Percentiles rank a stretch among this genome's conserved stretches.
Conservation (phyloP, 805 yeast species). For the Hanseniaspora meyeri region DNA sequence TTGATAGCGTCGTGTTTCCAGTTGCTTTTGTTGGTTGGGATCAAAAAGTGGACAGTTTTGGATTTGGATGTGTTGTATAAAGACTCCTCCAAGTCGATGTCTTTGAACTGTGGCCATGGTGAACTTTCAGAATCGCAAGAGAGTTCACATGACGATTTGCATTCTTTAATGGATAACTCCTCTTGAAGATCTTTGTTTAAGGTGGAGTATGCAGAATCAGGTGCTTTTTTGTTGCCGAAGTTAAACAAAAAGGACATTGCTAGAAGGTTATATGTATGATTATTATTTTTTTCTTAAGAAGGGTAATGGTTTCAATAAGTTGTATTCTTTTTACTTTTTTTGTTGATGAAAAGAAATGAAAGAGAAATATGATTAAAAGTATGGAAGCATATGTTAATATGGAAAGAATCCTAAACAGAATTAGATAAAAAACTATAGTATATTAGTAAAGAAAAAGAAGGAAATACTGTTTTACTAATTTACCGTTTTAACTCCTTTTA, state of each 20-base stretch:
- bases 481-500: too few species aligned
- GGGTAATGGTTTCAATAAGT: too few species aligned
- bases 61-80: conserved; percentile 65
- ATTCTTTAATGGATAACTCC: background rate
- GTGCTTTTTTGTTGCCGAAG: background rate
- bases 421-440: too few species aligned
- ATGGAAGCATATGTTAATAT: too few species aligned
- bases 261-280: too few species aligned
- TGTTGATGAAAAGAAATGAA: too few species aligned
- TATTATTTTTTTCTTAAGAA: too few species aligned
- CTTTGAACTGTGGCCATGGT: conserved; percentile 15
- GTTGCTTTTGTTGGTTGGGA: conserved; percentile 73
- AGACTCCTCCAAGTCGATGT: conserved; percentile 25
- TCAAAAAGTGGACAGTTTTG: conserved; percentile 57
- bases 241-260: background rate
- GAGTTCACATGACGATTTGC: conserved; percentile 2
- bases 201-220: background rate
- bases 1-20: conserved; percentile 67
- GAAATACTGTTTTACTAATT: background rate
- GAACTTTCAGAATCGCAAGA: background rate
- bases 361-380: too few species aligned
- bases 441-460: background rate
- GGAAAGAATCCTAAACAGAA: too few species aligned
- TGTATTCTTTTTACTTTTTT: too few species aligned
- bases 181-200: background rate